Evolutionary conservation across 306 rosid genomes (phyloP).

Genomic region (Sicyos baderoa): DNA sequence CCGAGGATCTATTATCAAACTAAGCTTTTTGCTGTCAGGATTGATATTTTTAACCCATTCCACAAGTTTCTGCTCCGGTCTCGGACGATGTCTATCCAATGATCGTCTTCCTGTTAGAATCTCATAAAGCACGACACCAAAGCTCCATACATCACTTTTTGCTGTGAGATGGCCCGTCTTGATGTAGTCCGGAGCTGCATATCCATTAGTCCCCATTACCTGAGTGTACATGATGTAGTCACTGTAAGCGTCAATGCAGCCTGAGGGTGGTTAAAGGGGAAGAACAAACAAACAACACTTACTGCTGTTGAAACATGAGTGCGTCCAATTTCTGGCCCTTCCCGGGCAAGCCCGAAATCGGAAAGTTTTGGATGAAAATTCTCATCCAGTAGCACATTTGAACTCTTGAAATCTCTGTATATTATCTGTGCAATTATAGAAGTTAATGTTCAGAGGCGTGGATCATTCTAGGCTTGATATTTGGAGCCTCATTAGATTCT

Average conservation of each 20-base stretch:
- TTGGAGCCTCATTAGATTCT: too few relatives aligned
- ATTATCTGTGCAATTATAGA: slow-evolving; percentile 42
- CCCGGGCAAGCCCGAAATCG: slow-evolving; percentile 86
- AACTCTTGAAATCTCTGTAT: slow-evolving; percentile 63
- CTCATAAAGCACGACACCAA: slow-evolving; percentile 71
- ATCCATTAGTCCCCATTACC: slow-evolving; percentile 84
- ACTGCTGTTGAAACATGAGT: slow-evolving; percentile 91
- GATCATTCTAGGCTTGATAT: too few relatives aligned
- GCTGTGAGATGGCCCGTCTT: slow-evolving; percentile 78
- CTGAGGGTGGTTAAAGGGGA: slow-evolving; percentile 8
- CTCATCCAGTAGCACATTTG: slow-evolving; percentile 68
- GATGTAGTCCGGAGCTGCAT: slow-evolving; percentile 88
- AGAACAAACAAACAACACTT: slow-evolving; percentile 31
- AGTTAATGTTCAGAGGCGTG: background rate
- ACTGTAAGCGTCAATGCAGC: background rate
- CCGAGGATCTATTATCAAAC: slow-evolving; percentile 52
- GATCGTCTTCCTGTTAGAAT: slow-evolving; percentile 71
- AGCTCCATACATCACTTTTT: slow-evolving; percentile 89
- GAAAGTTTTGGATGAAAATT: slow-evolving; percentile 67
- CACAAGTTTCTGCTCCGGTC: slow-evolving; percentile 62
- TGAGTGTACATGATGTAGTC: slow-evolving; percentile 18
- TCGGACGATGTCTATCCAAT: slow-evolving; percentile 55
- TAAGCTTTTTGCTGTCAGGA: slow-evolving; percentile 46
- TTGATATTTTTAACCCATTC: slow-evolving; percentile 74
- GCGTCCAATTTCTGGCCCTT: slow-evolving; percentile 61